Evolutionary conservation across 2,329 filamentous ascomycete species (phyloP).

Genomic region (Hysterium pulicare): DNA sequence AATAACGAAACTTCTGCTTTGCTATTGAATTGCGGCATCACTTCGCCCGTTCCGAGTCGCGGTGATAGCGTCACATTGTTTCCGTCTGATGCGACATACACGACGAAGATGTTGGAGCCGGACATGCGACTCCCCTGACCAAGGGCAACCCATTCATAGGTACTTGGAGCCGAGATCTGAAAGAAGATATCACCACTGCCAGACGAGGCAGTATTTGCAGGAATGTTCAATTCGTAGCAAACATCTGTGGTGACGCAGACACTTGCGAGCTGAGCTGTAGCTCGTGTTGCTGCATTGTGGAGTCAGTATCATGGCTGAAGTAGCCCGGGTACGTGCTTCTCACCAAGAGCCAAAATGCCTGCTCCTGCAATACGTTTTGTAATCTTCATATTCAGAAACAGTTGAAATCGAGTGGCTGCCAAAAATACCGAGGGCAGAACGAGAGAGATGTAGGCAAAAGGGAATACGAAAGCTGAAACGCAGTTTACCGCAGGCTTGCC

Average conservation of each 20-base stretch:
- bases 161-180: conserved; percentile 53
- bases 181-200: conserved; percentile 57
- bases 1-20: conserved; percentile 48
- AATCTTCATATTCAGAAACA: no score
- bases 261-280: conserved; percentile 29
- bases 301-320: neutral
- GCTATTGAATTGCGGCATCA: conserved; percentile 41
- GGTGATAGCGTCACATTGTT: conserved; percentile 58
- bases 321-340: no score
- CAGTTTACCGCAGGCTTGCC: neutral
- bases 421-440: no score
- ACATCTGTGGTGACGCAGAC: conserved; percentile 29
- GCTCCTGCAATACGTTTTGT: no score
- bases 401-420: no score
- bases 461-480: neutral
- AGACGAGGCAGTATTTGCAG: conserved; percentile 48
- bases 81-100: conserved; percentile 52
- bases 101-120: conserved; percentile 57
- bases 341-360: no score
- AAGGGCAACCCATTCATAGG: conserved; percentile 53
- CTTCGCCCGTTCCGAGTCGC: conserved; percentile 44
- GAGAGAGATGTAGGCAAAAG: neutral
- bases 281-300: conserved; percentile 22
- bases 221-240: conserved; percentile 55
- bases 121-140: conserved; percentile 55